Evolutionary conservation across 352 stramenopile species (phyloP).

Genomic region (Pythium brachiatum): DNA sequence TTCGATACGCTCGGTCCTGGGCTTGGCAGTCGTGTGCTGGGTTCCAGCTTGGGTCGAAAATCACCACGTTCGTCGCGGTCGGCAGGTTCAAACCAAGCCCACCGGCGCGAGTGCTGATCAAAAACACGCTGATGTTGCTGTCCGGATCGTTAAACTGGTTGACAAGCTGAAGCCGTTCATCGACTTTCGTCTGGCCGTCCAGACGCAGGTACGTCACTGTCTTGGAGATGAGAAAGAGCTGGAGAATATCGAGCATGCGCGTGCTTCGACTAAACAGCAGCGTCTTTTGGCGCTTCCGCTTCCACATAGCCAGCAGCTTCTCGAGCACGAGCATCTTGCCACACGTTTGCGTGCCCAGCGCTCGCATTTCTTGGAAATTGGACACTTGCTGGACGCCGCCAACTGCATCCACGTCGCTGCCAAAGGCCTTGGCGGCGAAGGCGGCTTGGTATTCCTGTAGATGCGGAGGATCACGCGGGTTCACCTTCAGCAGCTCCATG

Average conservation of each 20-base stretch:
- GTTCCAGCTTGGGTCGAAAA: constrained; percentile 89
- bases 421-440: constrained; percentile 63
- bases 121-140: constrained; percentile 59
- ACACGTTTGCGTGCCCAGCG: constrained; percentile 66
- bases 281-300: constrained; percentile 60
- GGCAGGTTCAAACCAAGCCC: constrained; percentile 76
- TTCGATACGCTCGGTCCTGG: constrained; percentile 81
- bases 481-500: constrained; percentile 78
- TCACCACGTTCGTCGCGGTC: constrained; percentile 79
- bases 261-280: constrained; percentile 78
- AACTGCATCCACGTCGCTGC: constrained; percentile 45
- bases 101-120: constrained; percentile 79
- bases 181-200: constrained; percentile 72
- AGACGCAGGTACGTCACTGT: constrained; percentile 58
- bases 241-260: constrained; percentile 79
- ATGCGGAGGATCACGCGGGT: constrained; percentile 44
- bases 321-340: constrained; percentile 82
- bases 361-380: constrained; percentile 51
- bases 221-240: constrained; percentile 72
- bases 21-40: constrained; percentile 83
- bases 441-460: constrained; percentile 52
- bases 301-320: constrained; percentile 64
- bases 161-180: constrained; percentile 69
- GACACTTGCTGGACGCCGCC: constrained; percentile 58
- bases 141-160: constrained; percentile 68